phyloP scores from a whole-genome alignment of 2,329 filamentous ascomycete genomes.

The Fusarium hainanense region DNA sequence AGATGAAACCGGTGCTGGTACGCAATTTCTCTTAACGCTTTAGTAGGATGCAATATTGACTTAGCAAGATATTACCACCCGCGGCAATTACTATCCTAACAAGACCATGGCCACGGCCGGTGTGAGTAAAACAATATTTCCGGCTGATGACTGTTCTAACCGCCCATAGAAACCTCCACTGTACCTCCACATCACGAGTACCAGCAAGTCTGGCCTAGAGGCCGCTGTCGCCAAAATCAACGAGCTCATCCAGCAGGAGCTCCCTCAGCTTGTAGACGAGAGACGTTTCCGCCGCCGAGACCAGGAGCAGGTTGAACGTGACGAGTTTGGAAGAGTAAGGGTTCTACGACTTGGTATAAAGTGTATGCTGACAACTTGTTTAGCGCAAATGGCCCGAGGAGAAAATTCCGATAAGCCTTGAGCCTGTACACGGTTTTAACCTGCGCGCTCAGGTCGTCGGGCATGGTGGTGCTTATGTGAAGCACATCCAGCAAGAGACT shows the following conservation, averaged over 20 bases:
- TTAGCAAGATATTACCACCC: slow-evolving; percentile 92
- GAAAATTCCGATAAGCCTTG: slow-evolving; percentile 89
- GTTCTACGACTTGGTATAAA: background rate
- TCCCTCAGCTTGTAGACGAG: slow-evolving; percentile 95
- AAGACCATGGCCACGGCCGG: slow-evolving; percentile 96
- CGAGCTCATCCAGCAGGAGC: slow-evolving; percentile 94
- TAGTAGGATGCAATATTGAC: slow-evolving; percentile 67
- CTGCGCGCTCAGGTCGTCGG: slow-evolving; percentile 95
- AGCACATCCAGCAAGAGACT: slow-evolving; percentile 97
- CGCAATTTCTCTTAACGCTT: slow-evolving; percentile 61
- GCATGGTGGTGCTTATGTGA: slow-evolving; percentile 93
- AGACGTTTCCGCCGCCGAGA: slow-evolving; percentile 88
- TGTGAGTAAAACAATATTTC: slow-evolving; percentile 66
- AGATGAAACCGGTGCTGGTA: slow-evolving; percentile 99
- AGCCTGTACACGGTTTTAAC: slow-evolving; percentile 94
- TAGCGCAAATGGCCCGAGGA: slow-evolving; percentile 99
- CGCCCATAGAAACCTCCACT: slow-evolving; percentile 82
- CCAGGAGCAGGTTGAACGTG: slow-evolving; percentile 83
- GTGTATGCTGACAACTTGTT: slow-evolving; percentile 22
- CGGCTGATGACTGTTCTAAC: background rate
- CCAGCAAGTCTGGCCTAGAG: slow-evolving; percentile 89
- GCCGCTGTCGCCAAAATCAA: slow-evolving; percentile 88
- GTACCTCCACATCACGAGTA: slow-evolving; percentile 95
- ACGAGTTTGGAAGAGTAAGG: slow-evolving; percentile 87
- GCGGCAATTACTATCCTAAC: slow-evolving; percentile 96